phyloP scores from a whole-genome alignment of 2,329 filamentous ascomycete genomes.

The Fusarium burgessii region DNA sequence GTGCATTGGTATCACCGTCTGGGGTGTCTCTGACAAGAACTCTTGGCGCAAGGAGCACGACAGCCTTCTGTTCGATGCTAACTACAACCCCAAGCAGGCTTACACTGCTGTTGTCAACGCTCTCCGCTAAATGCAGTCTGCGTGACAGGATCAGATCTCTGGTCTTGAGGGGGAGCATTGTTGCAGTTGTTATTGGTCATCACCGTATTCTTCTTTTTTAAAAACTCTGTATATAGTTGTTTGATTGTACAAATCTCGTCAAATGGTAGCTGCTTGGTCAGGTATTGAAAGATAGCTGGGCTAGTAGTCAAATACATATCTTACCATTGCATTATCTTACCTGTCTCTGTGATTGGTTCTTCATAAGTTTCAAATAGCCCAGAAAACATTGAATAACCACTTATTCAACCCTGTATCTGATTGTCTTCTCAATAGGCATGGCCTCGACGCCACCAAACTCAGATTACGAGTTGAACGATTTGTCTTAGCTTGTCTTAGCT shows the following conservation, averaged over 20 bases:
- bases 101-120: slow-evolving; percentile 56
- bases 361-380: too few species aligned
- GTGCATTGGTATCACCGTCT: slow-evolving; percentile 76
- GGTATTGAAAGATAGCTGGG: neutral
- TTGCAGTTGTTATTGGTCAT: neutral
- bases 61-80: slow-evolving; percentile 66
- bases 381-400: too few species aligned
- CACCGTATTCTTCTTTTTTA: slow-evolving; percentile 7
- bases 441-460: too few species aligned
- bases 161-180: neutral
- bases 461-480: too few species aligned
- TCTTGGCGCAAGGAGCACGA: slow-evolving; percentile 53
- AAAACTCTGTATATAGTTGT: slow-evolving; percentile 14
- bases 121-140: slow-evolving; percentile 12
- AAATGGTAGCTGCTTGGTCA: slow-evolving; percentile 3
- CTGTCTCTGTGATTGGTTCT: too few species aligned
- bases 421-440: too few species aligned
- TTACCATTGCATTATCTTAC: neutral
- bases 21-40: slow-evolving; percentile 63
- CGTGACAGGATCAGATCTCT: neutral
- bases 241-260: slow-evolving; percentile 1
- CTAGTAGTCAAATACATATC: slow-evolving; percentile 4
- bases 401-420: too few species aligned
- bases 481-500: too few species aligned
- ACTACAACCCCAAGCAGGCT: slow-evolving; percentile 63